Percentiles rank a stretch among this genome's conserved stretches.
Conservation (phyloP, 805 yeast genomes). For the Lipomyces anomalus region DNA sequence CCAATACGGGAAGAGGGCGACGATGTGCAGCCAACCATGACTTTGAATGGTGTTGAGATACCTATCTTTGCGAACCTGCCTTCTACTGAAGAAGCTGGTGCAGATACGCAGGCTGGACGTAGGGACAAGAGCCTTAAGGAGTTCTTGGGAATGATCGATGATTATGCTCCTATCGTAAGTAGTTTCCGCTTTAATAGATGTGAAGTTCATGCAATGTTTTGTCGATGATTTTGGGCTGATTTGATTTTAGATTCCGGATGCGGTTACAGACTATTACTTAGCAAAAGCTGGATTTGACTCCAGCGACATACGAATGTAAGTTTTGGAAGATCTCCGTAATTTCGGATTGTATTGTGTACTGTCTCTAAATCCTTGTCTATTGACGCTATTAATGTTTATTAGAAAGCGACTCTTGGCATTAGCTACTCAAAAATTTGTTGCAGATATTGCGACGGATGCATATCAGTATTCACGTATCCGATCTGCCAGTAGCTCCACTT, state of each 20-base stretch:
- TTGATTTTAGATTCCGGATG: conserved; percentile 71
- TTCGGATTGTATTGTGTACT: not conserved
- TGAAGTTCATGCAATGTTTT: not conserved
- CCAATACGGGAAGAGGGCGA: too few relatives aligned
- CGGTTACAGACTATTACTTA: conserved; percentile 87
- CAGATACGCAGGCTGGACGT: conserved; percentile 9
- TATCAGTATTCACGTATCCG: conserved; percentile 92
- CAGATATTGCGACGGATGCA: conserved; percentile 94
- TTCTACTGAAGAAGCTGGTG: conserved; percentile 2
- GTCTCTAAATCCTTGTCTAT: conserved; percentile 18
- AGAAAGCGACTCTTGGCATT: conserved; percentile 75
- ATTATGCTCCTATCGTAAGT: conserved; percentile 70
- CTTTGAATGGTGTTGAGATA: conserved; percentile 9
- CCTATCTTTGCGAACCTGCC: conserved; percentile 5
- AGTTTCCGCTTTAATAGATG: not conserved
- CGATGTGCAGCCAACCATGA: conserved; percentile 4
- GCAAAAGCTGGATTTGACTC: conserved; percentile 81
- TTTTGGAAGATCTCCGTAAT: not conserved
- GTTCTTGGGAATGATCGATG: conserved; percentile 82
- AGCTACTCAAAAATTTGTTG: conserved; percentile 92
- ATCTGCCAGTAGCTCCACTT: conserved; percentile 68
- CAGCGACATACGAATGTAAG: conserved; percentile 57
- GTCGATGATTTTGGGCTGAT: conserved; percentile 1
- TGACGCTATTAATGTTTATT: not conserved
- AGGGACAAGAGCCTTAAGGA: conserved; percentile 74